Base-by-base conservation (phyloP, 1,284 basidiomycete genomes). In the Caloboletus inedulis region DNA sequence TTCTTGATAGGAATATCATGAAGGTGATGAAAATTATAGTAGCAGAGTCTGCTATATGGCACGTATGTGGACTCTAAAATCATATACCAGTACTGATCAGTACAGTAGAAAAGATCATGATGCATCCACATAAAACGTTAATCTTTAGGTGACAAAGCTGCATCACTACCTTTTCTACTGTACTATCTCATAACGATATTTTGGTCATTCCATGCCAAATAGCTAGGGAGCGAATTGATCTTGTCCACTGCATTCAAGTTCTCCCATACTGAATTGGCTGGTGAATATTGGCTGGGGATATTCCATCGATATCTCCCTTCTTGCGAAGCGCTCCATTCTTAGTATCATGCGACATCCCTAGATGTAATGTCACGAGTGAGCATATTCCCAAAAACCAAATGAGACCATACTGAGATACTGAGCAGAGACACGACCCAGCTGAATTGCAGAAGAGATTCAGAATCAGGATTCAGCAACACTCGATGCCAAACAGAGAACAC, bases 281-380 rank as follows among this genome's bases (percentile, higher is more conserved):
- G 63, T 62, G 12, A 62, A 29, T 18, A 48, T 19, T 19, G 18
- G 4, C 3, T 18, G 43, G 5, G 39, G 21, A 1, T 27, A 16
- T 13, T 31, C 41, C 2, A 7, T 19, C n/a, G 35, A 19, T 12
- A 25, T 31, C 23, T 50, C 39, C 23, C 9, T 47, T 47, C 48
- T 58, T 31, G 53, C 58, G 4, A 66, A 59, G 37, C 58, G 49
- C 16, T 61, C 64, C 62, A 66, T 63, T 10, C 52, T 58, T 1
- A 63, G 36, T 42, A 66, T 45, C 51, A 62, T 45, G 23, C 37
- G 49, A 47, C 60, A 63, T 1, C 62, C 62, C 62, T 63, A 21
- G n/a, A 41, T 14, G 8, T 4, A 14, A 36, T 18, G 18, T 45
- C 25, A 30, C 27, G 29, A 53, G 13, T 25, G 18, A 35, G 19